Conservation (phyloP, 805 yeast genomes). For the Wickerhamomyces bovis region DNA sequence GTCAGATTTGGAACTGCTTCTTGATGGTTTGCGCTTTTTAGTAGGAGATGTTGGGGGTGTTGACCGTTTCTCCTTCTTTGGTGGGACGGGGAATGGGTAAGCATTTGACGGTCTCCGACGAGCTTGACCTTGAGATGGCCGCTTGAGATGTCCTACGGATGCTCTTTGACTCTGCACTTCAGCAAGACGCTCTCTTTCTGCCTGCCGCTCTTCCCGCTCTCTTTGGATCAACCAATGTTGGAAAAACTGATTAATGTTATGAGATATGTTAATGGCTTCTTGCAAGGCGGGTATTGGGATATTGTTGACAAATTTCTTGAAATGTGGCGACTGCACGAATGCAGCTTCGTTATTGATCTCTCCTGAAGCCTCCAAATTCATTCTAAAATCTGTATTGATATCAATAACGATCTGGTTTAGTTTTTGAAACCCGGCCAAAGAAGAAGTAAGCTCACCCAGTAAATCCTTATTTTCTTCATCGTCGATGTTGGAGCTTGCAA, state of each 20-base stretch:
- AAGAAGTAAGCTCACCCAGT: constrained; percentile 8
- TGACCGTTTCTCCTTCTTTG: background rate
- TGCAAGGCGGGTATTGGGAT: constrained; percentile 6
- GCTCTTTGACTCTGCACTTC: background rate
- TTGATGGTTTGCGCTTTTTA: background rate
- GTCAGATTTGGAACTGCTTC: constrained; percentile 1
- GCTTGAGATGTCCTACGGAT: background rate
- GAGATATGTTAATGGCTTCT: constrained; percentile 3
- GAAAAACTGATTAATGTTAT: constrained; percentile 6
- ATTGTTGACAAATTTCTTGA: constrained; percentile 7
- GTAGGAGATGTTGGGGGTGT: background rate
- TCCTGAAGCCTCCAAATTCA: constrained; percentile 6
- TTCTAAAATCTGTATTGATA: constrained; percentile 14
- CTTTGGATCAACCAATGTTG: constrained; percentile 9
- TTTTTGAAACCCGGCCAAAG: constrained; percentile 8
- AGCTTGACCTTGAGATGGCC: background rate
- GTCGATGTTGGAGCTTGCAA: constrained; percentile 13
- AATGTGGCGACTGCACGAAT: background rate
- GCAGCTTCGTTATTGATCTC: background rate
- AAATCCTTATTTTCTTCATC: background rate
- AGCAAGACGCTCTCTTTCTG: constrained; percentile 1
- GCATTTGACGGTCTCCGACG: background rate
- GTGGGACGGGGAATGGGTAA: background rate
- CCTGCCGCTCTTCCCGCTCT: background rate
- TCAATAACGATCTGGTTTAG: constrained; percentile 14